phyloP scores from a whole-genome alignment of 2,329 filamentous ascomycete species.

The Colletotrichum sp. region DNA sequence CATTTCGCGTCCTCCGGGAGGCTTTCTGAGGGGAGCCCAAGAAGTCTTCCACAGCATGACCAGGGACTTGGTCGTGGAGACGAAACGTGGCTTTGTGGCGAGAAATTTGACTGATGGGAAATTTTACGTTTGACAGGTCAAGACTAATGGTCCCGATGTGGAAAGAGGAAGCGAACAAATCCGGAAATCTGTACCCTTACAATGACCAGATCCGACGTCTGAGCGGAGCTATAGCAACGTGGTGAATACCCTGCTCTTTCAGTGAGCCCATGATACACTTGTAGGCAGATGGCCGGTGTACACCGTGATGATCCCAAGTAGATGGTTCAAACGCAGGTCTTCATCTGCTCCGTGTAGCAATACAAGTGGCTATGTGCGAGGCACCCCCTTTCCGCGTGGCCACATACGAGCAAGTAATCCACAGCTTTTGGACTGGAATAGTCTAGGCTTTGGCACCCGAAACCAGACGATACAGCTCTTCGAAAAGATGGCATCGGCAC shows the following conservation, averaged over 20 bases:
- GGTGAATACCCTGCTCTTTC: not conserved
- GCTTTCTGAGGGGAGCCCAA: not conserved
- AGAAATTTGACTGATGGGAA: not conserved
- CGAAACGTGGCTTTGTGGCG: constrained; percentile 7
- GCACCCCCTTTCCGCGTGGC: not conserved
- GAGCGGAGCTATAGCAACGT: constrained; percentile 27
- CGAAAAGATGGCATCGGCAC: not conserved
- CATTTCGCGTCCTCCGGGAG: not conserved
- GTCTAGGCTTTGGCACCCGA: not conserved
- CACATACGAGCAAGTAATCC: not conserved
- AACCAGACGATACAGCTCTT: not conserved
- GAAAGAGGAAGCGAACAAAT: constrained; percentile 48
- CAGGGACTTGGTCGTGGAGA: not conserved
- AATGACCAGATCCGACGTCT: constrained; percentile 26
- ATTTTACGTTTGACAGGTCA: not conserved
- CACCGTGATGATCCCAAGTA: constrained; percentile 18
- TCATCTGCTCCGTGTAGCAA: constrained; percentile 1
- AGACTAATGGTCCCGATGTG: constrained; percentile 31
- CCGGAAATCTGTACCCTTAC: constrained; percentile 27
- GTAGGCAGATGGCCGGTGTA: constrained; percentile 12
- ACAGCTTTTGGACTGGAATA: not conserved
- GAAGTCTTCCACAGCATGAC: constrained; percentile 9
- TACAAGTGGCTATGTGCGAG: not conserved
- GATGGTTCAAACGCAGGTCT: constrained; percentile 7
- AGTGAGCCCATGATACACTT: not conserved